Evolutionary conservation across 2,329 filamentous ascomycete genomes (phyloP).

Genomic region (Arthrinium phaeospermum): DNA sequence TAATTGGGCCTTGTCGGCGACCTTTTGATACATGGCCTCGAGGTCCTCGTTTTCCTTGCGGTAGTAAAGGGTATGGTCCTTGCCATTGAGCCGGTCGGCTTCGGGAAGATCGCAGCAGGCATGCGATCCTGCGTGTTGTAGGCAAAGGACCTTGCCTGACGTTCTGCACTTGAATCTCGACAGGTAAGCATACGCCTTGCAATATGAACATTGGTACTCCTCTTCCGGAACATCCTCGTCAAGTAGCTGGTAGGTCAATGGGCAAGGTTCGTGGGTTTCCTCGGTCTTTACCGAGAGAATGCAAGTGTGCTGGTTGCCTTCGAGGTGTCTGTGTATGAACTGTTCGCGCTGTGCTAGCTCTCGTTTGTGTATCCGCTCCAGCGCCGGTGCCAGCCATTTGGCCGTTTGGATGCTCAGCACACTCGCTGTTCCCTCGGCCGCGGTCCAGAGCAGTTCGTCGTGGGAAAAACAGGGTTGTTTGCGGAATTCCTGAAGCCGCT

Average conservation of each 20-base stretch:
- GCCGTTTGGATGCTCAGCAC: constrained; percentile 81
- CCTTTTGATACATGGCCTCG: constrained; percentile 69
- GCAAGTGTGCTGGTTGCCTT: constrained; percentile 60
- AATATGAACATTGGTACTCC: constrained; percentile 89
- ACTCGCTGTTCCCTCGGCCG: constrained; percentile 77
- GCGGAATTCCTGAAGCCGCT: constrained; percentile 84
- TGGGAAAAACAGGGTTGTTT: constrained; percentile 97
- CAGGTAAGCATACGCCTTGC: constrained; percentile 90
- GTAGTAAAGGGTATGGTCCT: constrained; percentile 77
- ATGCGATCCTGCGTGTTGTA: constrained; percentile 79
- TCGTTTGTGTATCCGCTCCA: constrained; percentile 77
- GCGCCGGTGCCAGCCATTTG: constrained; percentile 90
- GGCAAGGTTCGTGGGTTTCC: constrained; percentile 57
- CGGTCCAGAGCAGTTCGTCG: constrained; percentile 91
- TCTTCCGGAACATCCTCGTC: constrained; percentile 85
- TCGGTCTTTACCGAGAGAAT: constrained; percentile 45
- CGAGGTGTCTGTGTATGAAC: constrained; percentile 71
- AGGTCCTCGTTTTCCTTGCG: constrained; percentile 78
- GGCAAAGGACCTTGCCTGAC: constrained; percentile 81
- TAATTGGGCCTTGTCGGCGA: constrained; percentile 83
- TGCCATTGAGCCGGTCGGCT: constrained; percentile 69
- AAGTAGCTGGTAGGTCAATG: constrained; percentile 67
- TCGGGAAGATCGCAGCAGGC: constrained; percentile 78
- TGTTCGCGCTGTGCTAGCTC: constrained; percentile 72
- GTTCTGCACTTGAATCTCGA: constrained; percentile 87